Conservation (phyloP, 2,329 filamentous ascomycete genomes). For the Aspergillus aculeatinus region DNA sequence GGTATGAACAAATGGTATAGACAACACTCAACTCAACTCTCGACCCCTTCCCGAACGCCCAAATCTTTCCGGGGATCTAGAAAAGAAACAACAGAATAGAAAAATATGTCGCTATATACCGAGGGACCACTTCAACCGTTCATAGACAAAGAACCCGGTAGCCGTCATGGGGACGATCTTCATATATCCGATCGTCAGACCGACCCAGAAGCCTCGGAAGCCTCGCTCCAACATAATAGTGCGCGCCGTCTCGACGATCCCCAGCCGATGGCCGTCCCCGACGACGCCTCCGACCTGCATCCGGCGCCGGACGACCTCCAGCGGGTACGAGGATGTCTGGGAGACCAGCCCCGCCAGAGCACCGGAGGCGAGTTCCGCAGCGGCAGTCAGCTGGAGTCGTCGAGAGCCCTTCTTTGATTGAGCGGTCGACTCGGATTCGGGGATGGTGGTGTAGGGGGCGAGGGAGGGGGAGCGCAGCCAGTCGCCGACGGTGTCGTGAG, state of each 20-base stretch:
- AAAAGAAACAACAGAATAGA: constrained; percentile 8
- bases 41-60: background rate
- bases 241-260: constrained; percentile 73
- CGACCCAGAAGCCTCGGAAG: constrained; percentile 82
- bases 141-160: constrained; percentile 67
- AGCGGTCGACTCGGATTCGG: constrained; percentile 51
- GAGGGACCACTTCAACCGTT: constrained; percentile 62
- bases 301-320: constrained; percentile 85
- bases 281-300: constrained; percentile 98
- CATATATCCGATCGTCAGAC: constrained; percentile 88
- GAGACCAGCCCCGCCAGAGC: constrained; percentile 84
- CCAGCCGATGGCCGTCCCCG: constrained; percentile 77
- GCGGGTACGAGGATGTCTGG: constrained; percentile 87
- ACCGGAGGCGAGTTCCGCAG: constrained; percentile 82
- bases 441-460: constrained; percentile 72
- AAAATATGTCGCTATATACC: constrained; percentile 54
- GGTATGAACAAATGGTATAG: constrained; percentile 20
- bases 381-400: constrained; percentile 72
- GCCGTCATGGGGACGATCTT: constrained; percentile 92
- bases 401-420: constrained; percentile 49
- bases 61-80: background rate
- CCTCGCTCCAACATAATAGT: constrained; percentile 76
- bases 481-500: constrained; percentile 87
- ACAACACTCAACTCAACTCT: constrained; percentile 14
- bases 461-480: constrained; percentile 69